Conservation (phyloP, 805 yeast genomes). For the Candida maesae region DNA sequence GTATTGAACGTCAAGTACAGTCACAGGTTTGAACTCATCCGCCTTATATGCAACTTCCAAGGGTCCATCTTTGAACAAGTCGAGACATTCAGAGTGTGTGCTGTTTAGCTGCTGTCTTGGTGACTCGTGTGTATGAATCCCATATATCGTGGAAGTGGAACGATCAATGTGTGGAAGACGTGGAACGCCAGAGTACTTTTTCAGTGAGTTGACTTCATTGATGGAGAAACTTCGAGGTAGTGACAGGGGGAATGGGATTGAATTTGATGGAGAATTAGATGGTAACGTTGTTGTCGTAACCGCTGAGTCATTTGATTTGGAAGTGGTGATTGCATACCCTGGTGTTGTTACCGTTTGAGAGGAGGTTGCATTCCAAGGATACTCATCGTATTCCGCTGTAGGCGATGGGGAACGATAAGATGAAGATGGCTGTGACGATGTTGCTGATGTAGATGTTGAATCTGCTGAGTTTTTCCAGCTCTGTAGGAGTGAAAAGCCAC, state of each 20-base stretch:
- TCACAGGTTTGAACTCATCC: constrained; percentile 26
- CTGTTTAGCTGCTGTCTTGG: constrained; percentile 6
- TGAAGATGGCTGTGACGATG: constrained; percentile 14
- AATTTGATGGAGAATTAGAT: constrained; percentile 2
- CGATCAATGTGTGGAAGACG: constrained; percentile 27
- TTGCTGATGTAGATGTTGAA: constrained; percentile 29
- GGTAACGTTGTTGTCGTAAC: neutral
- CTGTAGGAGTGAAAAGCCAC: constrained; percentile 23
- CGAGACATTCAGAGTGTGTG: constrained; percentile 9
- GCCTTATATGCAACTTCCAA: constrained; percentile 10
- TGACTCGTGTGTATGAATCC: constrained; percentile 8
- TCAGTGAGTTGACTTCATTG: constrained; percentile 14
- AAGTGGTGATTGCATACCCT: neutral
- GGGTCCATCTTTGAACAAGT: constrained; percentile 15
- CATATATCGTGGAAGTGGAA: constrained; percentile 12
- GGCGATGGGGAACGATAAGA: constrained; percentile 34
- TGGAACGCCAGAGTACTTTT: constrained; percentile 27
- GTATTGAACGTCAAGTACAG: constrained; percentile 27
- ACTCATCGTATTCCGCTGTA: constrained; percentile 35
- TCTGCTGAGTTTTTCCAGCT: constrained; percentile 25
- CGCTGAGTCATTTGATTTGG: neutral
- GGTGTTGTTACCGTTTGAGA: neutral
- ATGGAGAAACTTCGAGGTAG: constrained; percentile 23
- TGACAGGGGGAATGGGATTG: constrained; percentile 12
- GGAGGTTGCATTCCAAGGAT: constrained; percentile 32